Base-by-base conservation (phyloP, 2,329 filamentous ascomycete species). In the Chalaropsis thielavioides region DNA sequence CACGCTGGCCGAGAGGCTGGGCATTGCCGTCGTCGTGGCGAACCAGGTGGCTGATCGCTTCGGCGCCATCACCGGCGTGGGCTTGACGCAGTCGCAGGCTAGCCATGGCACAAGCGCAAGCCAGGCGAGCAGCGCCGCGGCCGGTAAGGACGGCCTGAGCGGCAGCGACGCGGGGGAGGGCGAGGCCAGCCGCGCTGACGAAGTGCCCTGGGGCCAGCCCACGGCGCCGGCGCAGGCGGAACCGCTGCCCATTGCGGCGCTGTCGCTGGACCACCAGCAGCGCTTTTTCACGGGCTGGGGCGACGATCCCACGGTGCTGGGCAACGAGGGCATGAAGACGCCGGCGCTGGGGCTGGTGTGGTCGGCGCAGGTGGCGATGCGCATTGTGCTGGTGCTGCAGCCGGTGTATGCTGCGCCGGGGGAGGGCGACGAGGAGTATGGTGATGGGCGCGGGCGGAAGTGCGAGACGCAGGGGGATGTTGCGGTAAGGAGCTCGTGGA, bases 21-120 rank as follows among this genome's bases (percentile, higher is more conserved):
- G 87, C 69, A 78, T 96, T 58, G 92, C 91, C 27, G 81, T 99
- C 35, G 91, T 99, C 0, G 88, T 96, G 2, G 89, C 92, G 4
- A 99, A 99, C 72, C 94, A 99, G 74, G 92, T 99, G 38, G 89
- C 90, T 5, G 94, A 99, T 75, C 86, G 91, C 3, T 95, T 99
- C 70, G 63, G 71, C 71, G 6, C 64, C 64, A 61, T 70, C 69
- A 61, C 60, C 69, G 46, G 72, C 71, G 19, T 68, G 64, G 31
- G 66, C 2, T 17, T 61, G 31, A 64, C 65, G 22, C 61, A 69
- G 41, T 58, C 54, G 15, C 54, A 58, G 27, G 54, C 24, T 17
- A 58, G 54, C 31, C 15, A 10, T 5, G 46, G 24, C 11, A 10
- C 24, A 8, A 17, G 27, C 27, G 24, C 54, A 38, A 58, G 54